Conservation (phyloP, 768 basidiomycete genomes). For the Kwoniella newhampshirensis region DNA sequence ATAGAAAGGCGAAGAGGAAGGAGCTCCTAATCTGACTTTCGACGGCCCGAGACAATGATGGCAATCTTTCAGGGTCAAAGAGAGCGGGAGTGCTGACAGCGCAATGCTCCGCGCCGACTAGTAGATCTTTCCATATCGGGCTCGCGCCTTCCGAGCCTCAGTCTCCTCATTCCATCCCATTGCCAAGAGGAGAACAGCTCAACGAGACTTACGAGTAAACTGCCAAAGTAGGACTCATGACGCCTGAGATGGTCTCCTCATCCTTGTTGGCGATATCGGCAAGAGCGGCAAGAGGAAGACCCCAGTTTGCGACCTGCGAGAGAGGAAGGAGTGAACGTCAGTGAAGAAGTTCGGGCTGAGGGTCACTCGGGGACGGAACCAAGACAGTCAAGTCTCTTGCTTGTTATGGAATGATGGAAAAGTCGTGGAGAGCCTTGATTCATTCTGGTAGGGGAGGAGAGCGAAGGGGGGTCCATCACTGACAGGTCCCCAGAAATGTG, state of each 20-base stretch:
- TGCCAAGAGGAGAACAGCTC: no score
- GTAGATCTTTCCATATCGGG: no score
- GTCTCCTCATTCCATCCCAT: no score
- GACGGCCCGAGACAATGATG: no score
- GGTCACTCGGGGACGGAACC: background rate
- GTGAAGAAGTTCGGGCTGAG: background rate
- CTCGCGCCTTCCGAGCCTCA: no score
- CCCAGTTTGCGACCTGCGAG: slow-evolving; percentile 91
- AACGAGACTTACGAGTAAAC: slow-evolving; percentile 92
- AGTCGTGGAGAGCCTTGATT: no score
- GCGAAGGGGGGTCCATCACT: slow-evolving; percentile 53
- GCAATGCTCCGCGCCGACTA: no score
- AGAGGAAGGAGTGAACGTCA: slow-evolving; percentile 6
- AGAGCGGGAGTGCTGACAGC: no score
- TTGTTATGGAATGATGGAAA: background rate
- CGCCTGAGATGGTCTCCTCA: slow-evolving; percentile 93
- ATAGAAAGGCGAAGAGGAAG: no score
- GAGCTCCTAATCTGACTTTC: no score
- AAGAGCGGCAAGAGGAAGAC: slow-evolving; percentile 89
- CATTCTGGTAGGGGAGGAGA: no score
- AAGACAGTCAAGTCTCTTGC: background rate
- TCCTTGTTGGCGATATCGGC: slow-evolving; percentile 80
- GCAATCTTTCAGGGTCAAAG: no score
- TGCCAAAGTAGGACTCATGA: slow-evolving; percentile 89
- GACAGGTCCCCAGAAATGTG: slow-evolving; percentile 97